phyloP scores from a whole-genome alignment of 2,329 filamentous ascomycete genomes.

The Botrytis galanthina region DNA sequence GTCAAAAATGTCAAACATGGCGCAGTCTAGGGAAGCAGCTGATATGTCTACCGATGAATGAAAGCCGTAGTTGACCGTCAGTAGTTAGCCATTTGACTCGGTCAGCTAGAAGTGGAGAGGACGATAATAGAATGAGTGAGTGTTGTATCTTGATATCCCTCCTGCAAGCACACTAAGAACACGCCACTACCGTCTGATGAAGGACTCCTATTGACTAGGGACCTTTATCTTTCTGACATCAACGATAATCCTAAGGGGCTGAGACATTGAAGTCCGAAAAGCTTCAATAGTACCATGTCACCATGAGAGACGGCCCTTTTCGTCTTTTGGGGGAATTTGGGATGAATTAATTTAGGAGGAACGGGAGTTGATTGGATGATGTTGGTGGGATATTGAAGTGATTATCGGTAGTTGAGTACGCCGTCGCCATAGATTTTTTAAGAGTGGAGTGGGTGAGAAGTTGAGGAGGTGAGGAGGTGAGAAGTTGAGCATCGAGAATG shows the following conservation, averaged over 20 bases:
- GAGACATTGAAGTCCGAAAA: slow-evolving; percentile 19
- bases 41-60: background rate
- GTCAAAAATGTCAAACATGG: slow-evolving; percentile 19
- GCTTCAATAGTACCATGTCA: slow-evolving; percentile 16
- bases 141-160: background rate
- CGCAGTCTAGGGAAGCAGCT: slow-evolving; percentile 19
- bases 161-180: background rate
- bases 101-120: background rate
- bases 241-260: slow-evolving; percentile 16
- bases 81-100: slow-evolving; percentile 12
- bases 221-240: background rate
- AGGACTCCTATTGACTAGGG: background rate
- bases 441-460: background rate
- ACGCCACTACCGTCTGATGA: slow-evolving; percentile 5
- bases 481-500: background rate
- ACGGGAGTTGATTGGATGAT: background rate
- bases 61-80: background rate
- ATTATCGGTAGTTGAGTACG: slow-evolving; percentile 8
- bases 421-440: background rate
- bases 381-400: background rate
- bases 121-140: slow-evolving; percentile 9
- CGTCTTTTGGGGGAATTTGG: background rate
- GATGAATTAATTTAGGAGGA: background rate
- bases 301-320: slow-evolving; percentile 18
- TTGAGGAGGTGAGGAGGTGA: background rate